Percentiles rank a stretch among this genome's conserved stretches.
Conservation (phyloP, 192 early-diverging fungal genomes). For the Bifiguratus adelaidae region DNA sequence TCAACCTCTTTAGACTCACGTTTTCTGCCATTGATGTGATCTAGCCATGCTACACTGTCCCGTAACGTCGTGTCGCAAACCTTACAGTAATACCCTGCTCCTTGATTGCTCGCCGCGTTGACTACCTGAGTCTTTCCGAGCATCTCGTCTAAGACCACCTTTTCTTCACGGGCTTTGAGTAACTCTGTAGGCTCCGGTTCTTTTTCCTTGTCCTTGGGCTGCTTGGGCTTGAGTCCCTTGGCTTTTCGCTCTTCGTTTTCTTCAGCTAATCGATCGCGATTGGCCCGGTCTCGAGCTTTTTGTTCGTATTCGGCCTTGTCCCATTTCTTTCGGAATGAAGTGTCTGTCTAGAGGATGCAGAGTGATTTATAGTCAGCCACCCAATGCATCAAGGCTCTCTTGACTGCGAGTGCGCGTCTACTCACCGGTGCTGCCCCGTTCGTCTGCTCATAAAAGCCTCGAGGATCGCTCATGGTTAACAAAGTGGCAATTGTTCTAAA, state of each 20-base stretch:
- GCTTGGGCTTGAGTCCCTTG: constrained; percentile 2
- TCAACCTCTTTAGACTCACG: constrained; percentile 34
- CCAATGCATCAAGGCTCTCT: too few relatives aligned
- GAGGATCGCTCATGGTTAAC: too few relatives aligned
- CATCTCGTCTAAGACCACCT: constrained; percentile 59
- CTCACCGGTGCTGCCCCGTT: too few relatives aligned
- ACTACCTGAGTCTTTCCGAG: constrained; percentile 81
- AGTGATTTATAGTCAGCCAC: too few relatives aligned
- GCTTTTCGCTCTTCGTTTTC: constrained; percentile 8
- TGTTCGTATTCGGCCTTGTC: constrained; percentile 29
- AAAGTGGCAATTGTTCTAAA: too few relatives aligned
- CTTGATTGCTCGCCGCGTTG: constrained; percentile 32
- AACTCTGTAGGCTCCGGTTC: constrained; percentile 5
- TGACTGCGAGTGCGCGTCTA: too few relatives aligned
- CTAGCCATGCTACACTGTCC: constrained; percentile 83
- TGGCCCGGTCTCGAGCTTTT: constrained; percentile 15
- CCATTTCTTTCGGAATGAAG: constrained; percentile 29
- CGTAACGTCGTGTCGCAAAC: constrained; percentile 80
- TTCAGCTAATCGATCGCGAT: constrained; percentile 9
- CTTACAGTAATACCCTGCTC: constrained; percentile 82
- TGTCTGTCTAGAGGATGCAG: constrained; percentile 26
- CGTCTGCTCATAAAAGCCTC: too few relatives aligned
- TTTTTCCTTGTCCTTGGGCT: neutral
- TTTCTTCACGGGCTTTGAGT: constrained; percentile 27
- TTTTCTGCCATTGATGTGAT: constrained; percentile 85